These are phyloP conservation scores for Nemania abortiva DNA, from an alignment of 2,329 filamentous ascomycete genomes.

Conservation along the genomic window DNA sequence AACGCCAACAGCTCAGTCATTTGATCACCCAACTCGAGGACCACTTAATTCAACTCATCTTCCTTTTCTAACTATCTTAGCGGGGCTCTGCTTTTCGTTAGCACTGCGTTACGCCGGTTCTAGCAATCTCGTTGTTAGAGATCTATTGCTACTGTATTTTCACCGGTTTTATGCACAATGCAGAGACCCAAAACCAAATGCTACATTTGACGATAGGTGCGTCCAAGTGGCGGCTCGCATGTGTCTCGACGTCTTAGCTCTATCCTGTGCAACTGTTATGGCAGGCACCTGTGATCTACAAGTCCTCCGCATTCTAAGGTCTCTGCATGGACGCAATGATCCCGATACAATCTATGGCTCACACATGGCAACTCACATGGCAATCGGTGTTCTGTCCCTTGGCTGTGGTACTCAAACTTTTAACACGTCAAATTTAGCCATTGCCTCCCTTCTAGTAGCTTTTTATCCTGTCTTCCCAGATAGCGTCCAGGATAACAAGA, in stretches of 20 bases:
- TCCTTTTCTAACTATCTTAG: constrained; percentile 91
- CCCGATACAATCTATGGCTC: constrained; percentile 90
- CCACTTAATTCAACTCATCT: constrained; percentile 82
- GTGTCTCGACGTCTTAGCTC: constrained; percentile 88
- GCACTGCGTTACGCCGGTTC: constrained; percentile 81
- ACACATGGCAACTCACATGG: constrained; percentile 91
- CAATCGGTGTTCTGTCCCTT: constrained; percentile 89
- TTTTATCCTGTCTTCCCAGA: constrained; percentile 96
- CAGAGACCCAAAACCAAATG: constrained; percentile 53
- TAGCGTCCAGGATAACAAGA: constrained; percentile 91
- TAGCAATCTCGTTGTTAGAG: constrained; percentile 76
- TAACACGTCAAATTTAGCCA: constrained; percentile 86
- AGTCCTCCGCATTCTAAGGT: constrained; percentile 85
- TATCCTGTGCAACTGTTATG: constrained; percentile 91
- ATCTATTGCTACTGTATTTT: constrained; percentile 85
- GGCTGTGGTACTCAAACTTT: constrained; percentile 94
- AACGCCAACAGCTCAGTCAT: constrained; percentile 66
- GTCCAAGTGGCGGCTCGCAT: constrained; percentile 86
- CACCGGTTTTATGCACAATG: constrained; percentile 87
- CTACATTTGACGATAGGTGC: constrained; percentile 84
- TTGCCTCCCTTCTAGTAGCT: constrained; percentile 86
- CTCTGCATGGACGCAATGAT: constrained; percentile 88
- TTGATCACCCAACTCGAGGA: constrained; percentile 45
- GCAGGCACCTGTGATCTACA: constrained; percentile 91
- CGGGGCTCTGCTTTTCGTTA: constrained; percentile 86